Percentiles rank a stretch among this genome's conserved stretches.
phyloP scores from a whole-genome alignment of 345 rosid genomes.

The Eucalyptus regnans region DNA sequence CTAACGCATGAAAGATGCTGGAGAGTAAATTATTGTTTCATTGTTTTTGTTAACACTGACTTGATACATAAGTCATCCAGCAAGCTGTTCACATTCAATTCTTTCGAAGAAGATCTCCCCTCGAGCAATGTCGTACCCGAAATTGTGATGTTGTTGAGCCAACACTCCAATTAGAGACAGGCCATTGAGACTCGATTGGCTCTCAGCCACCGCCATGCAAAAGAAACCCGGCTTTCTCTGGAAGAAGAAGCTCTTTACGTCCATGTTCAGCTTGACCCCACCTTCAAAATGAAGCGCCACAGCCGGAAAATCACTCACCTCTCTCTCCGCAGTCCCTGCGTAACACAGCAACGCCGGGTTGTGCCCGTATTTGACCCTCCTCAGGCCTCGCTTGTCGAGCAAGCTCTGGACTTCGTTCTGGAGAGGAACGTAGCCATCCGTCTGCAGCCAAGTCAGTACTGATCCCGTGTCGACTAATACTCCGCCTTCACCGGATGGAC shows the following conservation, averaged over 20 bases:
- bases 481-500: background rate
- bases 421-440: constrained; percentile 17
- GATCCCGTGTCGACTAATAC: constrained; percentile 41
- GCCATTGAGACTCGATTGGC: background rate
- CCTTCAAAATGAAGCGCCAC: background rate
- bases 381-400: background rate
- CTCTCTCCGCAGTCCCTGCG: background rate
- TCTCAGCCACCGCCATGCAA: background rate
- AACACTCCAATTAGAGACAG: background rate
- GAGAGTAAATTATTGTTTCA: background rate
- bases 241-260: background rate
- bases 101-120: background rate
- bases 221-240: background rate
- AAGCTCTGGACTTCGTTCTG: background rate
- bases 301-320: background rate
- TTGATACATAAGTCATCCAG: background rate
- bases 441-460: constrained; percentile 23
- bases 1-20: background rate
- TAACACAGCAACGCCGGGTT: background rate
- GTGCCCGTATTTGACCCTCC: background rate
- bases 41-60: background rate
- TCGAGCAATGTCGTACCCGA: background rate
- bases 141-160: background rate
- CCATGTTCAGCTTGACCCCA: background rate
- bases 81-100: background rate